Evolutionary conservation across 2,329 filamentous ascomycete species (phyloP).

Genomic region (Calonectria pseudoturangicola): DNA sequence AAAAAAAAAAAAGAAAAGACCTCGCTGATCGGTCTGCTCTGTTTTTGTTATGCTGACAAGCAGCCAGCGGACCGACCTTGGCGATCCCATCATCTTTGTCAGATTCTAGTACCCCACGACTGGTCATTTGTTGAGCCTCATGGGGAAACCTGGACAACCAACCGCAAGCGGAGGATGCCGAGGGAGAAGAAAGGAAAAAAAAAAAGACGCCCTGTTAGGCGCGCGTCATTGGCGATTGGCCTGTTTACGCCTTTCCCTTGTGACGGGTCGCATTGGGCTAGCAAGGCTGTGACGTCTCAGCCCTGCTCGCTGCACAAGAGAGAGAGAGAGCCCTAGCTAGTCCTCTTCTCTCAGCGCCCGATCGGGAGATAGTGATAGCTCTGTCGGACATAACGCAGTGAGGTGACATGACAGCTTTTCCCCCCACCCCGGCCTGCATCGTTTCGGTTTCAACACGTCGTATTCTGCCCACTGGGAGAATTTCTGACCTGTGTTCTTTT

Average conservation of each 20-base stretch:
- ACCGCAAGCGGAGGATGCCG: not conserved
- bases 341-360: conserved; percentile 19
- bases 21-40: not conserved
- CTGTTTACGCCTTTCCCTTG: conserved; percentile 8
- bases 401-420: conserved; percentile 16
- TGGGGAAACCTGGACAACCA: not conserved
- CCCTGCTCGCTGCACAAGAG: conserved; percentile 2
- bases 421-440: not conserved
- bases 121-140: conserved; percentile 25
- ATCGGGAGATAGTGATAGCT: not conserved
- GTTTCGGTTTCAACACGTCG: conserved; percentile 26
- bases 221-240: not conserved
- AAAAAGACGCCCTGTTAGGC: not conserved
- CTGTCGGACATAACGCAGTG: conserved; percentile 5
- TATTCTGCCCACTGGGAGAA: conserved; percentile 3
- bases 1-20: conserved; percentile 24
- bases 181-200: not conserved
- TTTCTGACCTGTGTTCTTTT: conserved; percentile 2
- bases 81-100: conserved; percentile 21
- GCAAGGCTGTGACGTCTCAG: conserved; percentile 23
- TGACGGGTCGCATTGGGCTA: conserved; percentile 12
- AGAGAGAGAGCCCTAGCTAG: conserved; percentile 12
- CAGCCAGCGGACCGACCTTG: not conserved
- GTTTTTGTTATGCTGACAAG: not conserved
- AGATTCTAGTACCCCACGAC: not conserved